Base-by-base conservation (phyloP, 768 basidiomycete genomes). In the Tricholoma terreum region DNA sequence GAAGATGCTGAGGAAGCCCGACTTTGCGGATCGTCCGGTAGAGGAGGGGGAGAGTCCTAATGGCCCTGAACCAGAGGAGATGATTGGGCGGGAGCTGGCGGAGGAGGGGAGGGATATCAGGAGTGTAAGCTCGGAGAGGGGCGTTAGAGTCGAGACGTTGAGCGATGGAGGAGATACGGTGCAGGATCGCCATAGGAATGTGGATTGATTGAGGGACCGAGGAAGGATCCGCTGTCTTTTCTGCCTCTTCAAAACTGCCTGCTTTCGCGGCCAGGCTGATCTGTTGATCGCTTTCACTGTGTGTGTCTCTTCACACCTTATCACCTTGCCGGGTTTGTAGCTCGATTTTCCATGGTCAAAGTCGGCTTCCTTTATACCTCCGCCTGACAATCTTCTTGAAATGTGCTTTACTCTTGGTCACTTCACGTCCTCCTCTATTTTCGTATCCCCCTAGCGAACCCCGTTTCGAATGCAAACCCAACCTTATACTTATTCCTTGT, bases 41-140 rank as follows among this genome's bases (percentile, higher is more conserved):
- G 89, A 90, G 64, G 91, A 92, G 67, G 85, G 83, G 17, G 85
- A 85, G 46, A 82, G 80, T 59, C 86, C 85, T 0, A 86, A 83
- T 58, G 67, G 49, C 11, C 85, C 83, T 0, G 87, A 83, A 27
- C 70, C 73, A 24, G 75, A 75, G 59, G 71, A 75, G 50, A 69
- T 89, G 43, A 72, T 94, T 50, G 85, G 79, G 65, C 79, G 86
- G 58, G 91, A 93, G 72, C 72, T 94, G 55, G 90, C 90, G 21
- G 91, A 93, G 72, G 92, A 94, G 69, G 92, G 92, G n/a, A 79
- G 88, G 64, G 92, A 92, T 69, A 88, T 94, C 43, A 77, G 89
- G 67, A 92, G 89, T 67, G 92, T 94, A 35, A 77, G 83, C 63
- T 90, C 88, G 40, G 87, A 86, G 63, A 79, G 91, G 65, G 90